Conservation (phyloP, 257 asterid species). For the Solanum etuberosum region DNA sequence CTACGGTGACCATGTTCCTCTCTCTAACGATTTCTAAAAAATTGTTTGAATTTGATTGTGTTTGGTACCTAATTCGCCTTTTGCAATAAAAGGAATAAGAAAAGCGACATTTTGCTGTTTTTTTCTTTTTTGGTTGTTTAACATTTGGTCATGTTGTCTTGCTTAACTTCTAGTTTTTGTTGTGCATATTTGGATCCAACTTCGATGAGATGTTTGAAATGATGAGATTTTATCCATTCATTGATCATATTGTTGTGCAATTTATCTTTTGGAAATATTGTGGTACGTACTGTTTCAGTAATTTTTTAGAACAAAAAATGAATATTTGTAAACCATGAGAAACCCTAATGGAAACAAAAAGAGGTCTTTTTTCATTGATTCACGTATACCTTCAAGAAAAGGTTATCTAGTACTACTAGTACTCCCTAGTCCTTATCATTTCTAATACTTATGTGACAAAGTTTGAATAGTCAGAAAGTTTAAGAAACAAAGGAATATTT, state of each 20-base stretch:
- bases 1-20: slow-evolving; percentile 38
- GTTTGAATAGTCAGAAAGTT: too few species aligned
- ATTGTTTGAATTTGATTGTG: not conserved
- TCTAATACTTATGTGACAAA: too few species aligned
- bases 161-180: not conserved
- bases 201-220: not conserved
- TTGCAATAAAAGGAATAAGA: not conserved
- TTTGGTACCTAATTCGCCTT: not conserved
- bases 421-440: too few species aligned
- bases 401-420: too few species aligned
- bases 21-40: slow-evolving; percentile 29
- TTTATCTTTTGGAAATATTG: too few species aligned
- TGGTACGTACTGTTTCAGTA: too few species aligned
- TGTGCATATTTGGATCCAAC: not conserved
- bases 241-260: not conserved
- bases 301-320: too few species aligned
- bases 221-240: not conserved
- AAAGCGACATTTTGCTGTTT: not conserved
- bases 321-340: too few species aligned
- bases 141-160: not conserved
- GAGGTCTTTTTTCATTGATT: too few species aligned
- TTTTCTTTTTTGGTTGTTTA: not conserved
- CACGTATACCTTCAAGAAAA: too few species aligned
- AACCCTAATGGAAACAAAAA: too few species aligned
- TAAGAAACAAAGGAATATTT: too few species aligned